A percentile compares a stretch with the other conserved stretches of the same genome.
phyloP scores from a whole-genome alignment of 495 filamentous ascomycete genomes.

The Ramalina peruviana region DNA sequence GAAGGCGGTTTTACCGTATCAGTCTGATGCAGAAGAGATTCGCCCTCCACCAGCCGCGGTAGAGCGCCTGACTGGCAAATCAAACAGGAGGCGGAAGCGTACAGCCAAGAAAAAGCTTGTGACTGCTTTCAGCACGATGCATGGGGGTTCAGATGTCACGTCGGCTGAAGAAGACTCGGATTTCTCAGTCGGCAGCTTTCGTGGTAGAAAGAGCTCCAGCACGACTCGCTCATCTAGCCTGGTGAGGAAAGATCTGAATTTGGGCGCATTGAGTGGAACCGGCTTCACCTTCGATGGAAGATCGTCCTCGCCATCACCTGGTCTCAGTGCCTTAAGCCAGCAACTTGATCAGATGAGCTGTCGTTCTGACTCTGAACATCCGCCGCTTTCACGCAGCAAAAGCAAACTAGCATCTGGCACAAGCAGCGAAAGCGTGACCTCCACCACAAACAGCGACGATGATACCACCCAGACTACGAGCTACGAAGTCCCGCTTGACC shows the following conservation, averaged over 20 bases:
- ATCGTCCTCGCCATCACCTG: slow-evolving; percentile 42
- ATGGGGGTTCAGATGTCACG: slow-evolving; percentile 73
- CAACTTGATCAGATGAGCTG: slow-evolving; percentile 55
- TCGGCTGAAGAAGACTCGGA: slow-evolving; percentile 82
- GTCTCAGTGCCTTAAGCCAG: slow-evolving; percentile 65
- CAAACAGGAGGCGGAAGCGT: slow-evolving; percentile 34
- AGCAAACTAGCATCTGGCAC: slow-evolving; percentile 29
- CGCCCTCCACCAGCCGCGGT: neutral
- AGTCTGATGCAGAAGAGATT: slow-evolving; percentile 1
- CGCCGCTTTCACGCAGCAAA: slow-evolving; percentile 7
- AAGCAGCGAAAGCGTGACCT: slow-evolving; percentile 40
- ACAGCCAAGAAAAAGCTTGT: slow-evolving; percentile 33
- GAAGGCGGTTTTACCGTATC: slow-evolving; percentile 5
- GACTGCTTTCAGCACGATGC: slow-evolving; percentile 57
- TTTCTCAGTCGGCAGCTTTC: slow-evolving; percentile 39
- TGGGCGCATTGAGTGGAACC: slow-evolving; percentile 17
- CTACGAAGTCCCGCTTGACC: slow-evolving; percentile 78
- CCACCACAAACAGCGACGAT: slow-evolving; percentile 39
- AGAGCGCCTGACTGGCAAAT: neutral
- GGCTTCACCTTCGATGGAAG: slow-evolving; percentile 43
- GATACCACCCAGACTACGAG: slow-evolving; percentile 45
- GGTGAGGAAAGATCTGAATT: slow-evolving; percentile 20
- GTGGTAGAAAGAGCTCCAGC: slow-evolving; percentile 19
- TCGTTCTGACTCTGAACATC: slow-evolving; percentile 29
- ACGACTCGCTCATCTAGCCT: slow-evolving; percentile 20